Percentiles rank a stretch among this genome's conserved stretches.
These are phyloP conservation scores for Lepidopterella palustris DNA, from an alignment of 495 filamentous ascomycete species.

Conservation along the genomic window DNA sequence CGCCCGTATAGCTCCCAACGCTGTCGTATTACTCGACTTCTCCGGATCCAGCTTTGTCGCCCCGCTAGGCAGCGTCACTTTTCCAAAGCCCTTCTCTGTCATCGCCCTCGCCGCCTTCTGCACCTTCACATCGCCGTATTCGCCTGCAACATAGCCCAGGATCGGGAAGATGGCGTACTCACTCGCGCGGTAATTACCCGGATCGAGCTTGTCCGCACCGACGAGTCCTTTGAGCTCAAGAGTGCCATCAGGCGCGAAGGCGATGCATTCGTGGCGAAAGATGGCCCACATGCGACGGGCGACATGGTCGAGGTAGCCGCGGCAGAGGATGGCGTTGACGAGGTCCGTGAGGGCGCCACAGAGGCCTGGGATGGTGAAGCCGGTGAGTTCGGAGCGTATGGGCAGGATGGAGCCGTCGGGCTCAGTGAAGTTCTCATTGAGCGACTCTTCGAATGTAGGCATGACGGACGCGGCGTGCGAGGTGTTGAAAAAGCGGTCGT, in stretches of 20 bases:
- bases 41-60: constrained; percentile 6
- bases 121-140: constrained; percentile 8
- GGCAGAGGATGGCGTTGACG: constrained; percentile 15
- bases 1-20: neutral
- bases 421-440: constrained; percentile 17
- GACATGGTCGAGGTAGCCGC: constrained; percentile 13
- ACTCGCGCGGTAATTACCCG: constrained; percentile 13
- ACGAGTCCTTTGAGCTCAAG: constrained; percentile 10
- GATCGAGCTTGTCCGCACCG: constrained; percentile 14
- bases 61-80: constrained; percentile 6
- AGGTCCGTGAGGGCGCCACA: constrained; percentile 13
- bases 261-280: constrained; percentile 7
- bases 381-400: constrained; percentile 19
- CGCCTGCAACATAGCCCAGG: constrained; percentile 9
- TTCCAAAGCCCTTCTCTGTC: constrained; percentile 6
- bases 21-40: neutral
- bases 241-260: neutral
- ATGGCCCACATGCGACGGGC: constrained; percentile 16
- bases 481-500: constrained; percentile 12
- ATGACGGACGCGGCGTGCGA: constrained; percentile 1
- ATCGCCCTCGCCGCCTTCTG: neutral
- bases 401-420: constrained; percentile 19
- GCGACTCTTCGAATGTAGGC: constrained; percentile 9
- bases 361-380: constrained; percentile 19
- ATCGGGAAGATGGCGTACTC: constrained; percentile 4